Percentiles rank a stretch among this genome's conserved stretches.
Evolutionary conservation across 1,284 basidiomycete species (phyloP).

Genomic region (Cutaneotrichosporon cavernicola): DNA sequence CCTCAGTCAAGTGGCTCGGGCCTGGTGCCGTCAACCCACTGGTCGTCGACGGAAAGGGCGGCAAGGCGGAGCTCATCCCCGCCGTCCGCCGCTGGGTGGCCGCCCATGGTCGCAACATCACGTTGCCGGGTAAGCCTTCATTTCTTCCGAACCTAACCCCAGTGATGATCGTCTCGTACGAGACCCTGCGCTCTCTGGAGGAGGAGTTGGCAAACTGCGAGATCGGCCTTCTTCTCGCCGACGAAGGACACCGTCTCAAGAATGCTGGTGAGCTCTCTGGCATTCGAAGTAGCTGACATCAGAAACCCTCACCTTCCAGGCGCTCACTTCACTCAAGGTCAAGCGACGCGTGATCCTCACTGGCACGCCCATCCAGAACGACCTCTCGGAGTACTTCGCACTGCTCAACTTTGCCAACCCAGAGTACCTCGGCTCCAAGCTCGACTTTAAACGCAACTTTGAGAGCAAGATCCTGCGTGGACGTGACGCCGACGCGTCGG

Average conservation of each 20-base stretch:
- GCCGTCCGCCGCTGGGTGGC: constrained; percentile 83
- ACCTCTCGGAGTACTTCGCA: constrained; percentile 95
- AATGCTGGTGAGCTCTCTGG: constrained; percentile 69
- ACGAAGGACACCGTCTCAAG: constrained; percentile 96
- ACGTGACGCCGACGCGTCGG: constrained; percentile 85
- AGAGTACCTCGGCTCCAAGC: constrained; percentile 85
- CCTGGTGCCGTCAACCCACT: constrained; percentile 74
- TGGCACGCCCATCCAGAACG: constrained; percentile 95
- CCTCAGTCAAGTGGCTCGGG: constrained; percentile 85
- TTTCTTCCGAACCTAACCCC: neutral
- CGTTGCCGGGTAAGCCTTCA: constrained; percentile 69
- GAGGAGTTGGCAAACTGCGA: constrained; percentile 72
- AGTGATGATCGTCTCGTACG: constrained; percentile 99
- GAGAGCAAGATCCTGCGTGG: constrained; percentile 92
- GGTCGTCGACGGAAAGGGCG: constrained; percentile 86
- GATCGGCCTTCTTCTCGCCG: constrained; percentile 89
- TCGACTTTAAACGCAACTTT: constrained; percentile 94
- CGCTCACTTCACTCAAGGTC: constrained; percentile 80
- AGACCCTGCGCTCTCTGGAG: constrained; percentile 83
- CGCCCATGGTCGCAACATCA: constrained; percentile 78
- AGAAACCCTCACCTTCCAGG: constrained; percentile 87
- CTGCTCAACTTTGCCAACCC: constrained; percentile 96
- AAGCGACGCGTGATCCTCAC: constrained; percentile 94
- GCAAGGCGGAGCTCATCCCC: constrained; percentile 73
- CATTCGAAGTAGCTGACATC: constrained; percentile 10